Evolutionary conservation across 1,139 yeast genomes (phyloP).

Genomic region (Saccharomycopsis phalli): DNA sequence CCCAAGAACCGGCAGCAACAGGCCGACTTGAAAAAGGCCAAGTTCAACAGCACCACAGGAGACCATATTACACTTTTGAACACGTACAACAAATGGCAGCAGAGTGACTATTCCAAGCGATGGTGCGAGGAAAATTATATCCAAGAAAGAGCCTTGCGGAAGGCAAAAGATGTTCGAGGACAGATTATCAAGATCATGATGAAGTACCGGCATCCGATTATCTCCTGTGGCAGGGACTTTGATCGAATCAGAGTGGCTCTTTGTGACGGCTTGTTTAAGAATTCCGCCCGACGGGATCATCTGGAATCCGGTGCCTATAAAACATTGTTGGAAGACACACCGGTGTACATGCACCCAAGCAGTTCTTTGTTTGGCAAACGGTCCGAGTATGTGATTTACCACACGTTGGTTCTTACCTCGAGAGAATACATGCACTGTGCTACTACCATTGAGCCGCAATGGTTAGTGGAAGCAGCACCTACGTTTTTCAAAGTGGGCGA

Average conservation of each 20-base stretch:
- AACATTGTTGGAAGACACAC: conserved; percentile 68
- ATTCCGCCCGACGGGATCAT: conserved; percentile 71
- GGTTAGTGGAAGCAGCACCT: conserved; percentile 86
- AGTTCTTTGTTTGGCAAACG: conserved; percentile 67
- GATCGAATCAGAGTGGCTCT: conserved; percentile 63
- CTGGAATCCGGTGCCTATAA: conserved; percentile 56
- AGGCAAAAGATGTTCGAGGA: conserved; percentile 70
- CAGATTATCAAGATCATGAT: conserved; percentile 62
- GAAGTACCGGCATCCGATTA: conserved; percentile 41
- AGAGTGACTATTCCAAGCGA: conserved; percentile 46
- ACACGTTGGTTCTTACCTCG: conserved; percentile 70
- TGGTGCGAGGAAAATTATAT: conserved; percentile 83
- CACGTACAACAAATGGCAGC: conserved; percentile 72
- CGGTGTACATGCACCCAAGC: conserved; percentile 84
- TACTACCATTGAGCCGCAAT: conserved; percentile 70
- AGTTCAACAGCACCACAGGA: conserved; percentile 72
- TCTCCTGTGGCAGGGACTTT: conserved; percentile 53
- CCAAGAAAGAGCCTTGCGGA: conserved; percentile 69
- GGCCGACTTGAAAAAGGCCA: conserved; percentile 71
- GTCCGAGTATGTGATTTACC: conserved; percentile 77
- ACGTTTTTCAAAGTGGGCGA: conserved; percentile 50
- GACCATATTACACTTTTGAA: conserved; percentile 83
- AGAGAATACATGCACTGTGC: conserved; percentile 90
- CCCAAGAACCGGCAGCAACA: conserved; percentile 70
- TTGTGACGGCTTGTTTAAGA: conserved; percentile 82